phyloP scores from a whole-genome alignment of 139 green algal species.

The Tetradesmus lagerheimii region DNA sequence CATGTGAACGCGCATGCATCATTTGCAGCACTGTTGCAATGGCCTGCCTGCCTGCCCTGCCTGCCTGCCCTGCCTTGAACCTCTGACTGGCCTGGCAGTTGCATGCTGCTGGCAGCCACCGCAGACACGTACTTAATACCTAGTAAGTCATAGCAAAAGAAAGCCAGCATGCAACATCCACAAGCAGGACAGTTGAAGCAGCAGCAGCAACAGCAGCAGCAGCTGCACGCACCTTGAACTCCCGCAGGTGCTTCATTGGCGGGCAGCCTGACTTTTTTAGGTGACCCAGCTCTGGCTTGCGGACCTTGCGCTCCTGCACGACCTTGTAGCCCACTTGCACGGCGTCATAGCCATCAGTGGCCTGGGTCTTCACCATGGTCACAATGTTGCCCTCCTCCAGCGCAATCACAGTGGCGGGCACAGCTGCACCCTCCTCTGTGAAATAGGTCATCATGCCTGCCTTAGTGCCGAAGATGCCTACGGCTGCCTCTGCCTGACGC shows the following conservation, averaged over 20 bases:
- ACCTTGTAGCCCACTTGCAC: slow-evolving; percentile 89
- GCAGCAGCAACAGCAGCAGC: neutral
- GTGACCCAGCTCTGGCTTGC: slow-evolving; percentile 95
- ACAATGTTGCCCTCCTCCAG: slow-evolving; percentile 95
- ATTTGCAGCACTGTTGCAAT: too few species aligned
- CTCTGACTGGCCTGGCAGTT: neutral
- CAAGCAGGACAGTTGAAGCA: neutral
- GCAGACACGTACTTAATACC: too few species aligned
- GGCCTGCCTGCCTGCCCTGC: neutral
- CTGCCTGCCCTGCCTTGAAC: neutral
- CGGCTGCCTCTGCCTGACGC: slow-evolving; percentile 36
- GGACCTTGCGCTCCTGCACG: slow-evolving; percentile 85
- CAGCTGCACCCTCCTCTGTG: slow-evolving; percentile 83
- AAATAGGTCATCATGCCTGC: slow-evolving; percentile 98
- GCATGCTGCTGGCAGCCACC: too few species aligned
- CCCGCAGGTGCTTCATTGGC: slow-evolving; percentile 87
- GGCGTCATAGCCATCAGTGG: slow-evolving; percentile 95
- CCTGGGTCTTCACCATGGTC: slow-evolving; percentile 93
- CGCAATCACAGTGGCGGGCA: slow-evolving; percentile 94
- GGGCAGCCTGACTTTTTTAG: slow-evolving; percentile 86
- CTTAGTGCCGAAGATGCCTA: slow-evolving; percentile 94
- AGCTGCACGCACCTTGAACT: slow-evolving; percentile 88
- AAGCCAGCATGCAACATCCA: neutral
- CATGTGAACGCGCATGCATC: too few species aligned
- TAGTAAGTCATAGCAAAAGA: neutral